Base-by-base conservation (phyloP, 257 asterid species). In the Fraxinus pennsylvanica region DNA sequence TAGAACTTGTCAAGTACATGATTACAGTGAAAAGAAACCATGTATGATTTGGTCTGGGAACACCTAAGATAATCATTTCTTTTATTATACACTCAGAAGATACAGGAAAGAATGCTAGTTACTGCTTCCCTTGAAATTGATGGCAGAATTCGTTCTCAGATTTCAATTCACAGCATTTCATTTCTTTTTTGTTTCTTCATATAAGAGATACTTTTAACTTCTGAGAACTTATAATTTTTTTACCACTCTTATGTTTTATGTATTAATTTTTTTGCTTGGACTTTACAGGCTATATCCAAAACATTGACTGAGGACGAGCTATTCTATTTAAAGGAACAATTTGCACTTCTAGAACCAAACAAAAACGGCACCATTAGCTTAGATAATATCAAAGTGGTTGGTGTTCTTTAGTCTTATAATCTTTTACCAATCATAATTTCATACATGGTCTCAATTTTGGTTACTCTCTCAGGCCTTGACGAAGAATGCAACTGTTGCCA, bases 301-400 rank as follows among this genome's bases (percentile, higher is more conserved):
- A 91, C 96, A 13, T 80, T 93, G 88, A 88, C 91, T 4, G 93
- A 65, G 12, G 94, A 90, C 73, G 97, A 90, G 74, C 91, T 91
- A 76, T 86, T 83, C 85, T 93, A 91, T 83, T 83, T 91, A 79
- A 90, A 88, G 82, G 94, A 87, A 83, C 97, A 93, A 73, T 93
- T 87, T 83, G 85, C 81, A 17, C 85, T 86, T 5, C 78, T 94
- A 76, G 97, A 91, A 74, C 94, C 98, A 7, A 90, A 77, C 91
- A 91, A 91, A 85, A 86, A 89, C 45, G 92, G 96, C 71, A 85
- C 88, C 68, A 91, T 94, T 78, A 82, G 86, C 76, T 84, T 90
- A 71, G 97, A 94, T 47, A 91, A 82, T 76, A 86, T 94, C 57
- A 91, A 82, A 88, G 78, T 82, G 84, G 98, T 93, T 68, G 27